Base-by-base conservation (phyloP, 2,329 filamentous ascomycete species). In the Delphinella strobiligena region DNA sequence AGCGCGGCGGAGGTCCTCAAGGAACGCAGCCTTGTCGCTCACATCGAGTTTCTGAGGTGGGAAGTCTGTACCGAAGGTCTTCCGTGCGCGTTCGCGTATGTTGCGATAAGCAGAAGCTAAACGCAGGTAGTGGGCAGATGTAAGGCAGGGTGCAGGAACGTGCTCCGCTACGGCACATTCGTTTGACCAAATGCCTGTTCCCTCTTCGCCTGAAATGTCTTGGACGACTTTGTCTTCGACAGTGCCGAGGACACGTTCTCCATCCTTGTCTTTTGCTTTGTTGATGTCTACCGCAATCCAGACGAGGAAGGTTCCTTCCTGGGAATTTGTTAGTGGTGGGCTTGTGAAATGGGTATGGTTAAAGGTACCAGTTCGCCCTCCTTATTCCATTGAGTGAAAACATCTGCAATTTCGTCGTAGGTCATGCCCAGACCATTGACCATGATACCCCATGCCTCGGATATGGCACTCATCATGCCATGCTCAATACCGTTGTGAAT, bases 401-500 rank as follows among this genome's bases (percentile, higher is more conserved):
- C 61, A 12, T 72, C 60, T 0, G 69, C 73, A 35, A 82, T 73
- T 47, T 80, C 69, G 7, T 80, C 71, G 40, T 78, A 68, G 4
- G 53, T 56, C 61, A 82, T 69, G 0, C 67, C 70, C 17, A 82
- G 60, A 1, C 73, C 69, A 32, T 66, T 64, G 27, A 68, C 64
- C 62, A 84, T 73, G 22, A 82, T 66, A 1, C 66, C 66, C 75
- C 77, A 84, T 2, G 73, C 72, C 54, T 84, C 80, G 11, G 71
- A 71, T 4, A 82, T 66, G 0, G 70, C 66, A 38, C 70, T 72
- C 62, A 84, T 72, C 73, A 84, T 80, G 2, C 77, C 79, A 45
- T 82, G 77, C 52, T 84, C 79, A 44, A 84, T 82, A 1, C 78
- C 79, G 47, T 84, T 82, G 53, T 84, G 80, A 3, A 82, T 69